Conservation (phyloP, 2,329 filamentous ascomycete genomes). For the Akanthomyces muscarius region DNA sequence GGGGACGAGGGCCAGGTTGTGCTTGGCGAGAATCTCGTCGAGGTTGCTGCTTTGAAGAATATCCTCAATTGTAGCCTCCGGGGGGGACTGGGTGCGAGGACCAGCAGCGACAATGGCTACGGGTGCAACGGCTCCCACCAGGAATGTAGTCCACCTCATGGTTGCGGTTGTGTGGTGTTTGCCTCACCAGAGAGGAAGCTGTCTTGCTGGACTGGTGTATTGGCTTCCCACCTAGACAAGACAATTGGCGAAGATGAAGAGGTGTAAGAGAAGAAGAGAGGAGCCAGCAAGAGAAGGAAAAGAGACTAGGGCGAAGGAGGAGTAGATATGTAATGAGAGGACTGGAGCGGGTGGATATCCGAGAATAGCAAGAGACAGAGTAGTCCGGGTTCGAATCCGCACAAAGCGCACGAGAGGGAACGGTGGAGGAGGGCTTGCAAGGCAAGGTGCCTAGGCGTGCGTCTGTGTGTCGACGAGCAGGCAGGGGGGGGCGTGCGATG, state of each 20-base stretch:
- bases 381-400: background rate
- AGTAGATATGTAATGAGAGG: constrained; percentile 16
- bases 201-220: constrained; percentile 15
- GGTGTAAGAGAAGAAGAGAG: constrained; percentile 10
- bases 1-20: constrained; percentile 42
- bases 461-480: constrained; percentile 10
- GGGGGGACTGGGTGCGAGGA: constrained; percentile 24
- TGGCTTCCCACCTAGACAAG: constrained; percentile 15
- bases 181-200: constrained; percentile 17
- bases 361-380: constrained; percentile 6
- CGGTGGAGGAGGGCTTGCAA: constrained; percentile 14
- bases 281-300: constrained; percentile 8
- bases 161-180: constrained; percentile 18
- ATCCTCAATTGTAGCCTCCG: constrained; percentile 38
- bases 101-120: constrained; percentile 30
- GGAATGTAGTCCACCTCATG: constrained; percentile 36
- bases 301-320: constrained; percentile 12
- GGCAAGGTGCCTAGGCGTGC: constrained; percentile 4
- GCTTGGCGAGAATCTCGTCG: constrained; percentile 38
- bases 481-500: constrained; percentile 10
- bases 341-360: constrained; percentile 12
- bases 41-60: constrained; percentile 41
- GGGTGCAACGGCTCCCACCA: constrained; percentile 33
- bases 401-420: constrained; percentile 7
- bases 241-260: constrained; percentile 15